Evolutionary conservation across 176 grass and related monocot species (phyloP).

Genomic region (Guadua angustifolia): DNA sequence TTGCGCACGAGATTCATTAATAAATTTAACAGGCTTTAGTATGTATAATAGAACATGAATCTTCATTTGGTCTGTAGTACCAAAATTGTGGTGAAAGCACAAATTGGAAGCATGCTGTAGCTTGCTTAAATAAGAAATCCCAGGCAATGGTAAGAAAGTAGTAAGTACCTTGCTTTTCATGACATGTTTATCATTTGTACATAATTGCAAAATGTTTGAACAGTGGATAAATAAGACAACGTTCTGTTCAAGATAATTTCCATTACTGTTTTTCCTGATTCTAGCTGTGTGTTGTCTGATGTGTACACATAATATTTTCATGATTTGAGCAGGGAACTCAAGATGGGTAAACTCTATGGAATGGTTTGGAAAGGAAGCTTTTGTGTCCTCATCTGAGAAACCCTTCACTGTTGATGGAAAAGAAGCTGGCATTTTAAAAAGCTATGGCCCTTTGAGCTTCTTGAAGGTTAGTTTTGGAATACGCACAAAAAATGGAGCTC

Average conservation of each 20-base stretch:
- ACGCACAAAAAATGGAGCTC: background rate
- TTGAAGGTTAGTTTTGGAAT: slow-evolving; percentile 69
- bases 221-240: background rate
- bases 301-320: background rate
- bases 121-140: background rate
- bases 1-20: background rate
- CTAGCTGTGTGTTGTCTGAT: slow-evolving; percentile 7
- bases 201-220: background rate
- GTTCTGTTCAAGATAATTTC: background rate
- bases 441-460: slow-evolving; percentile 78
- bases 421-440: slow-evolving; percentile 84
- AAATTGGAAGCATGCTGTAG: background rate
- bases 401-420: slow-evolving; percentile 68
- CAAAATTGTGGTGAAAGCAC: slow-evolving; percentile 6
- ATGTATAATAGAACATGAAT: slow-evolving; percentile 5
- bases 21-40: background rate
- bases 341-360: slow-evolving; percentile 96
- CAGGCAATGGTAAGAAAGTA: background rate
- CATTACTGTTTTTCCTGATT: background rate
- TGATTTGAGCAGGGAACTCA: slow-evolving; percentile 69
- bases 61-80: background rate
- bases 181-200: background rate
- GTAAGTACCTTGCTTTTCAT: background rate
- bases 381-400: slow-evolving; percentile 63
- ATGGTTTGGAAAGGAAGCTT: slow-evolving; percentile 81